Evolutionary conservation across 2,329 filamentous ascomycete genomes (phyloP).

Genomic region (Beauveria caledonica): DNA sequence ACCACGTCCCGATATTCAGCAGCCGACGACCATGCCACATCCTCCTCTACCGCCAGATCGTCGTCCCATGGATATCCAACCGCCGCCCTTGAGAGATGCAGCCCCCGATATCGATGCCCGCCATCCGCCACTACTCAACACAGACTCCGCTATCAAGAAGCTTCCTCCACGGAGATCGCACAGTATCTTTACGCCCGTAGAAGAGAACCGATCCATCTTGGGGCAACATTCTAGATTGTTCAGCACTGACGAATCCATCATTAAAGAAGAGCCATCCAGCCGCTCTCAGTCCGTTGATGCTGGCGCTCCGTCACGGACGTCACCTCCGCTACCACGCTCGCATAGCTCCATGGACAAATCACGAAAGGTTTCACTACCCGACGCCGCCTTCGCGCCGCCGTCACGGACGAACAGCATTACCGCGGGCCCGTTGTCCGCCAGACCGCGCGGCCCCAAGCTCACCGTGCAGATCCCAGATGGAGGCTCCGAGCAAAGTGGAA

Average conservation of each 20-base stretch:
- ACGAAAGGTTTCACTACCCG: conserved; percentile 53
- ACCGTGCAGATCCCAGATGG: conserved; percentile 95
- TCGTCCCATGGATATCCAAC: conserved; percentile 43
- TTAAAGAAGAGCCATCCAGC: conserved; percentile 31
- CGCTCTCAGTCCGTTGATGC: conserved; percentile 60
- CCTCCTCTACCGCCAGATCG: conserved; percentile 20
- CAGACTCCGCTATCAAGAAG: conserved; percentile 46
- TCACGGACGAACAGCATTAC: conserved; percentile 71
- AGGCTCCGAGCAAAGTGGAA: conserved; percentile 65
- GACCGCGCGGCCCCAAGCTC: conserved; percentile 69
- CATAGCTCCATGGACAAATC: conserved; percentile 37
- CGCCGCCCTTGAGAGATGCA: conserved; percentile 42
- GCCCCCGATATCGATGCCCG: conserved; percentile 41
- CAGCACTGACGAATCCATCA: conserved; percentile 41
- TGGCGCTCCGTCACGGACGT: conserved; percentile 42
- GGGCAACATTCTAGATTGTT: conserved; percentile 73
- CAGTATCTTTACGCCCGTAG: conserved; percentile 96
- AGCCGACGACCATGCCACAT: conserved; percentile 15
- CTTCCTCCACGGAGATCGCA: conserved; percentile 71
- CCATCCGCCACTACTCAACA: conserved; percentile 41
- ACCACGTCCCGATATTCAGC: conserved; percentile 17
- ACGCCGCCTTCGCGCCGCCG: conserved; percentile 59
- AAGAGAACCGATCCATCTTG: conserved; percentile 81
- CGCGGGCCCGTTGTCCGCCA: conserved; percentile 42
- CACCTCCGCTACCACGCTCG: conserved; percentile 45